Base-by-base conservation (phyloP, 2,329 filamentous ascomycete species). In the Aspergillus texensis region DNA sequence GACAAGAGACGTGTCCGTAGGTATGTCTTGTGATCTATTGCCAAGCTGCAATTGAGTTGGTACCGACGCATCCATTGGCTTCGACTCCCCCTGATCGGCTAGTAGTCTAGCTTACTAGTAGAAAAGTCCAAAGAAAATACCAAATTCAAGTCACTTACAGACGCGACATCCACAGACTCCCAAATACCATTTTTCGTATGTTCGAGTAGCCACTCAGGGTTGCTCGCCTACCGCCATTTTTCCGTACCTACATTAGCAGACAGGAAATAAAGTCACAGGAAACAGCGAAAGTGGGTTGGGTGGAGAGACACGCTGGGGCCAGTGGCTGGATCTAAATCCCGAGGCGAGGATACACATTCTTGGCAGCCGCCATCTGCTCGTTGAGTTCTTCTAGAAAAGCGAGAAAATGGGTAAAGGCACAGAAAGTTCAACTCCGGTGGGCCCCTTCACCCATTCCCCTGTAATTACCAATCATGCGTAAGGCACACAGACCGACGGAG, bases 381-480 rank as follows among this genome's bases (percentile, higher is more conserved):
- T 43, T 58, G 56, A 60, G 52, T 61, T 64, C 63, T 67, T 67
- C 65, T 67, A 65, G 65, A 67, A 67, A 65, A 56, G 41, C 11
- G 26, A 54, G 52, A 56, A 55, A 61, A 36, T 58, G 28, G 41
- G 43, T 36, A 24, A 55, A 54, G 58, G 56, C 39, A 50, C 21
- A 63, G 39, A 61, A 62, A 56, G 61, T 65, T 62, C 60, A 63
- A 36, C 21, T 45, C 61, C 32, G 60, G 64, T 60, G 64, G 62
- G 36, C 32, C 34, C 4, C 26, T 14, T 34, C n/a, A 21, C 30
- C 21, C 19, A 36, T 36, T 36, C 32, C 30, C 50, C 34, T 60
- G 58, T 61, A 61, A 56, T 45, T 36, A 61, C 54, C 54, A 28
- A 48, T 26, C 45, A 48, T 46, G 52, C 41, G 62, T 62, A 48